These are phyloP conservation scores for Annona squamosa DNA, from an alignment of 164 flowering plant genomes.

Conservation along the genomic window DNA sequence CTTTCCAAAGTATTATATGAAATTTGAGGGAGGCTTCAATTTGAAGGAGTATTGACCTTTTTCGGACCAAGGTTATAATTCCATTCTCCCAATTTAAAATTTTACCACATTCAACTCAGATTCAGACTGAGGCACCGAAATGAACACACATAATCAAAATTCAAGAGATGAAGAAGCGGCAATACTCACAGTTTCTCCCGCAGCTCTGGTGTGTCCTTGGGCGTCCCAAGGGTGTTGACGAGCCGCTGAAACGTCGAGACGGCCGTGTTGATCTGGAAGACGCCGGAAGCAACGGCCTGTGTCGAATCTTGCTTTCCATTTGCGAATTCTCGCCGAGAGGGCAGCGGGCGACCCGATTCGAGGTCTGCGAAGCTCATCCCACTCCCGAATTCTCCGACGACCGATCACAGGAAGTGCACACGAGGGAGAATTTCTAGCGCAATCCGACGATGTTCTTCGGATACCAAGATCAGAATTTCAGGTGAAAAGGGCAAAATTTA, in stretches of 20 bases:
- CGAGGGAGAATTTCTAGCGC: not conserved
- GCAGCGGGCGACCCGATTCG: conserved; percentile 37
- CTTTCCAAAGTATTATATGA: no score
- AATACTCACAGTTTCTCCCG: conserved; percentile 50
- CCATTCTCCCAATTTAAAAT: no score
- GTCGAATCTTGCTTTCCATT: conserved; percentile 37
- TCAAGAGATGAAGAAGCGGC: not conserved
- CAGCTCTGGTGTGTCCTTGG: conserved; percentile 52
- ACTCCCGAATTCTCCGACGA: conserved; percentile 12
- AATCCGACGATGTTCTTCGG: not conserved
- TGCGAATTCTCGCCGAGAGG: conserved; percentile 17
- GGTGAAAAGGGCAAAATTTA: no score
- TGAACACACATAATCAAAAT: not conserved
- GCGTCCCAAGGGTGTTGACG: conserved; percentile 58
- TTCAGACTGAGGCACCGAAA: not conserved
- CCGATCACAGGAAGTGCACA: not conserved
- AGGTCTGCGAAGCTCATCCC: conserved; percentile 59
- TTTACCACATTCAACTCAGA: not conserved
- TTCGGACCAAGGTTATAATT: no score
- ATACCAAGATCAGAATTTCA: no score
- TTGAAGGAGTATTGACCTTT: no score
- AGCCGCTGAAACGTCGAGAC: conserved; percentile 53
- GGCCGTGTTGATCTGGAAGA: conserved; percentile 58
- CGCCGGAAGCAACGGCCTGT: conserved; percentile 55
- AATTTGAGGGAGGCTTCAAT: no score